These are phyloP conservation scores for Setaria viridis DNA, from an alignment of 202 grass and related monocot species.

Conservation along the genomic window DNA sequence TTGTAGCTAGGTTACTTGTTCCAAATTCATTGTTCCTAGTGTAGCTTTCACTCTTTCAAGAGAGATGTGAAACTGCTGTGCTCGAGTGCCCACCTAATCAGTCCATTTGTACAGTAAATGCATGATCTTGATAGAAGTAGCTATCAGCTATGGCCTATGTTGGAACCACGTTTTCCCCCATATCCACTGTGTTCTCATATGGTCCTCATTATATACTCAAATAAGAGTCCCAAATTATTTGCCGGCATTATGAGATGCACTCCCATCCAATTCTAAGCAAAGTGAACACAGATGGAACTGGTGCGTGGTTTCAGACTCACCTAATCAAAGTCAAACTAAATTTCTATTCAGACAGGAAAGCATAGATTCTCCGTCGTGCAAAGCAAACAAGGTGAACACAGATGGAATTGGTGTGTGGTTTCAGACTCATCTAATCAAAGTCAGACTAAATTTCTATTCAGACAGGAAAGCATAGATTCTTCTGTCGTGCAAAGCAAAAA, in stretches of 20 bases:
- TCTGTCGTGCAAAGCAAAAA: not conserved
- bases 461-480: not conserved
- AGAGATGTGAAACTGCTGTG: not conserved
- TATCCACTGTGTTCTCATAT: not conserved
- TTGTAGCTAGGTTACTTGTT: not conserved
- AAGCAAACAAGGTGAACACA: constrained; percentile 21
- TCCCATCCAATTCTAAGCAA: constrained; percentile 11
- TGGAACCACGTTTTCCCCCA: not conserved
- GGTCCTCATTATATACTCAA: not conserved
- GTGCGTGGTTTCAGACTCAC: not conserved
- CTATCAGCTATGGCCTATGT: not conserved
- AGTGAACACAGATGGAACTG: not conserved
- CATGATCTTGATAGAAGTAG: not conserved
- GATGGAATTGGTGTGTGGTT: not conserved
- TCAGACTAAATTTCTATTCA: not conserved
- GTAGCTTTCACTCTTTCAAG: not conserved
- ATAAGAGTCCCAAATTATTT: not conserved
- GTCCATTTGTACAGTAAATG: not conserved
- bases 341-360: not conserved
- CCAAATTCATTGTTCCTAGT: not conserved
- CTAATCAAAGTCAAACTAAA: not conserved
- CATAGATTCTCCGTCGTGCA: not conserved
- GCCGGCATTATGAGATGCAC: not conserved
- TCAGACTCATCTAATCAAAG: constrained; percentile 1
- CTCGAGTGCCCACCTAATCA: not conserved